Evolutionary conservation across 1,284 basidiomycete genomes (phyloP).

Genomic region (Fomitopsis palustris): DNA sequence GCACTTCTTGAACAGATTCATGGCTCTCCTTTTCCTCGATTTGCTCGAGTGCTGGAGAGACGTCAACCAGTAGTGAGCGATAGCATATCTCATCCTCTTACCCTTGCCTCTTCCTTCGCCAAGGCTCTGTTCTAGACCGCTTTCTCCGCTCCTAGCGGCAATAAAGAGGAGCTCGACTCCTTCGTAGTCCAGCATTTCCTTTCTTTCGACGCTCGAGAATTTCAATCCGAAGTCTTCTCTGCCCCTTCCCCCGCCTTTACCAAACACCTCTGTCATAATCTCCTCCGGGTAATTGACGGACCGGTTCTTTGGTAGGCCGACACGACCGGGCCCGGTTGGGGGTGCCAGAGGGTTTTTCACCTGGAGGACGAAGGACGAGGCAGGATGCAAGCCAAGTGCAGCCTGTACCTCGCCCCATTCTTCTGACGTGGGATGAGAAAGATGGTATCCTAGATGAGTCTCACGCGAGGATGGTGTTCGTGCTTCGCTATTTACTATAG

Average conservation of each 20-base stretch:
- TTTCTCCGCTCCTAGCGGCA: slow-evolving; percentile 46
- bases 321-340: slow-evolving; percentile 29
- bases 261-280: slow-evolving; percentile 47
- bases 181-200: slow-evolving; percentile 52
- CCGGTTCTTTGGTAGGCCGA: slow-evolving; percentile 33
- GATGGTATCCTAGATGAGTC: slow-evolving; percentile 56
- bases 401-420: slow-evolving; percentile 49
- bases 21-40: slow-evolving; percentile 38
- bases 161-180: slow-evolving; percentile 60
- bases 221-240: slow-evolving; percentile 43
- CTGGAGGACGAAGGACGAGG: slow-evolving; percentile 51
- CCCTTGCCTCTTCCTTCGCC: slow-evolving; percentile 51
- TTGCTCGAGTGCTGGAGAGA: slow-evolving; percentile 19
- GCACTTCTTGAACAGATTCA: slow-evolving; percentile 39
- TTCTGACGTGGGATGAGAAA: slow-evolving; percentile 47
- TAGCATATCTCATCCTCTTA: slow-evolving; percentile 23
- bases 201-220: slow-evolving; percentile 52
- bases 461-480: slow-evolving; percentile 40
- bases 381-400: slow-evolving; percentile 45
- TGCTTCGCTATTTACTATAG: slow-evolving; percentile 52
- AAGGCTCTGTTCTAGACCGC: slow-evolving; percentile 44
- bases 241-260: slow-evolving; percentile 36
- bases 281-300: slow-evolving; percentile 42
- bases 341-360: slow-evolving; percentile 57
- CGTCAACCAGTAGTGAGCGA: not conserved